Base-by-base conservation (phyloP, 345 rosid species). In the Camelina hispida region DNA sequence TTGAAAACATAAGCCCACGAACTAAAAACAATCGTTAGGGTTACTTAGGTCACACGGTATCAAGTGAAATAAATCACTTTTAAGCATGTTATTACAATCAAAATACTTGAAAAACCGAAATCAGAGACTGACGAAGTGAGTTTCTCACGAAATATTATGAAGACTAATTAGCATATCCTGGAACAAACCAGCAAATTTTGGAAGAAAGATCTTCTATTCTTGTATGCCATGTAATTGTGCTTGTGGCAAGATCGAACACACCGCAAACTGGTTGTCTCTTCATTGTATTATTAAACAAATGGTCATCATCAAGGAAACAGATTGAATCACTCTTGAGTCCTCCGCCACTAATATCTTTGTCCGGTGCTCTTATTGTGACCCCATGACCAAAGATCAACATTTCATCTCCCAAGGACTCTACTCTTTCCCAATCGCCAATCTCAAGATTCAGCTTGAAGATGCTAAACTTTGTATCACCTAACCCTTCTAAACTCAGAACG, bases 381-480 rank as follows among this genome's bases (percentile, higher is more conserved):
- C 78, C 71, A 46, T 65, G 58, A 46, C 66, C 72, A 56, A 65
- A 65, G 1, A 74, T 66, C 66, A 74, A 65, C 71, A 74, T 44
- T 15, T 65, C 72, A 65, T 53, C 72, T 20, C 71, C 77, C 20
- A 65, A 32, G 55, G 65, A 32, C 15, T 65, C 65, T 2, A 73
- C 50, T 44, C 58, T 73, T 73, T 65, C 72, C 71, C 72, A 74
- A 0, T 22, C 30, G 2, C 66, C 62, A 55, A 43, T 73, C 43
- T 44, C 50, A 11, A 10, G 15, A 55, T 73, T 73, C 65, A 73
- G 30, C 65, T 47, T 73, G 37, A 8, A 65, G 8, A 64, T n/a
- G 5, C 46, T 17, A 30, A 72, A 53, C 69, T 63, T 72, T 63
- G 1, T 72, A 3, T 53, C 5, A 3, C 42, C 5, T 1, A 10